Evolutionary conservation across 2,329 filamentous ascomycete species (phyloP).

Genomic region (Aureobasidium pullulans): DNA sequence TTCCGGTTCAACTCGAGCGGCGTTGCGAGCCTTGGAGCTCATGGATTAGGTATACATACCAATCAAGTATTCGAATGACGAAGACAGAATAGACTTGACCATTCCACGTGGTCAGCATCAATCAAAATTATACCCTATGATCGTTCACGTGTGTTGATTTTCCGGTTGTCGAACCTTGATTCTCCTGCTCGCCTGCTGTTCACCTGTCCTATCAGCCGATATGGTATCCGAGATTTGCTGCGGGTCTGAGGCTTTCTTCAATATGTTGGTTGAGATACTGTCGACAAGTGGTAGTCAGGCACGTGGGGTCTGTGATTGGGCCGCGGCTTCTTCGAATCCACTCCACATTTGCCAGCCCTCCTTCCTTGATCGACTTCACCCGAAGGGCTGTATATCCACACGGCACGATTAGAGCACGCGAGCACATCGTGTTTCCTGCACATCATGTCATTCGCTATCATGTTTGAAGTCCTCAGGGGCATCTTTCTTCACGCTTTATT

Average conservation of each 20-base stretch:
- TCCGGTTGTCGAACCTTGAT: not conserved
- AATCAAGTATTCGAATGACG: not conserved
- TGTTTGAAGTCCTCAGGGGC: not conserved
- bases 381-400: not conserved
- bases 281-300: not conserved
- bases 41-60: not conserved
- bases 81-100: not conserved
- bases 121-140: not conserved
- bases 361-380: not conserved
- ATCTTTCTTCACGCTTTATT: not conserved
- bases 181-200: not conserved
- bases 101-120: not conserved
- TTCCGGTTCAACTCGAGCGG: not conserved
- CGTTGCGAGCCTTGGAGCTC: not conserved
- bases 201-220: not conserved
- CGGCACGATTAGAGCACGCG: slow-evolving; percentile 4
- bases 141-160: not conserved
- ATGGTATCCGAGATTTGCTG: not conserved
- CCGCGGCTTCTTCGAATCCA: not conserved
- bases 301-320: slow-evolving; percentile 7
- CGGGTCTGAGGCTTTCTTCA: not conserved
- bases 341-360: not conserved
- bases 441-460: slow-evolving; percentile 9
- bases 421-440: not conserved
- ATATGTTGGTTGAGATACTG: not conserved